Evolutionary conservation across 2,329 filamentous ascomycete genomes (phyloP).

Genomic region (Neofusicoccum sp.): DNA sequence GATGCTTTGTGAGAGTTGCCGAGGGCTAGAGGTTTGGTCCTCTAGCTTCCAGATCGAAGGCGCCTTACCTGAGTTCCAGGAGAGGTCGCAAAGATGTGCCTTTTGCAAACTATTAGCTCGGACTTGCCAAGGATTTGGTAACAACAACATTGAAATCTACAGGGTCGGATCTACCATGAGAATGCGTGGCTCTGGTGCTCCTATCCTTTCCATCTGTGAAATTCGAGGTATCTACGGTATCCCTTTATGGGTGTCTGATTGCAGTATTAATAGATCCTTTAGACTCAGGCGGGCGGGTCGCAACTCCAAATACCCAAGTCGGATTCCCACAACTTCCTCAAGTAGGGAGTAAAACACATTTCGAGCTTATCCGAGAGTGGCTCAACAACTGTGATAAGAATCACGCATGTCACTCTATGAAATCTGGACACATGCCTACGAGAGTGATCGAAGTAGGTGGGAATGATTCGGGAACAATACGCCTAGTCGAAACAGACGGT

Average conservation of each 20-base stretch:
- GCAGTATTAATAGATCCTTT: no score
- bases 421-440: neutral
- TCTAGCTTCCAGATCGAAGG: no score
- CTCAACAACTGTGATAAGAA: constrained; percentile 14
- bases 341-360: constrained; percentile 5
- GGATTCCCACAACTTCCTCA: constrained; percentile 23
- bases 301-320: constrained; percentile 21
- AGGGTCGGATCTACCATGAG: neutral
- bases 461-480: neutral
- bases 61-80: no score
- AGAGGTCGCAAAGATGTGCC: neutral
- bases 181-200: neutral
- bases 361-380: constrained; percentile 22
- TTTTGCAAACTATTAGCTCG: neutral
- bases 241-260: no score
- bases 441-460: neutral
- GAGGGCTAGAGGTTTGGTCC: no score
- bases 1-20: no score
- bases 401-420: neutral
- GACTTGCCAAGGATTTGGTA: neutral
- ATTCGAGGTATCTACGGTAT: no score
- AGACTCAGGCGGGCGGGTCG: no score
- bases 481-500: neutral
- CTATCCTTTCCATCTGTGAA: neutral
- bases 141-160: neutral